Percentiles rank a stretch among this genome's conserved stretches.
These are phyloP conservation scores for Cerioporus squamosus DNA, from an alignment of 1,284 basidiomycete genomes.

Conservation along the genomic window DNA sequence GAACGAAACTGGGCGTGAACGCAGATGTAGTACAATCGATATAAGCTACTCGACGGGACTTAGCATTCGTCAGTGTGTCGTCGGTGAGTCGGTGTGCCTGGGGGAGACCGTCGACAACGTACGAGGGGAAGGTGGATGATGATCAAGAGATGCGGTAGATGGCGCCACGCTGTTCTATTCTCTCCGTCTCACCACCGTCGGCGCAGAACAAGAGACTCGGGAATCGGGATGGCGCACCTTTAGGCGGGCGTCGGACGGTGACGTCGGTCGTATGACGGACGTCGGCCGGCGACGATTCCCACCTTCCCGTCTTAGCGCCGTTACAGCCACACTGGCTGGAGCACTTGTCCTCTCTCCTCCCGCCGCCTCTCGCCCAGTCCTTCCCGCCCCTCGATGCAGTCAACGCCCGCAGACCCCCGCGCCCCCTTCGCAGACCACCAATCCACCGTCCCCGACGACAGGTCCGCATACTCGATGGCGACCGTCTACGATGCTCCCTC, in stretches of 20 bases:
- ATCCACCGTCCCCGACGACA: slow-evolving; percentile 38
- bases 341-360: not conserved
- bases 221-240: no score
- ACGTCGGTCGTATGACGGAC: not conserved
- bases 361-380: slow-evolving; percentile 1
- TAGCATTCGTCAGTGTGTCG: no score
- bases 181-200: no score
- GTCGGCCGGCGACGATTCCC: not conserved
- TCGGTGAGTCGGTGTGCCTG: no score
- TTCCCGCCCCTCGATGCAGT: not conserved
- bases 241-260: not conserved
- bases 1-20: no score
- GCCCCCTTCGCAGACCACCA: slow-evolving; percentile 22
- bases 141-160: no score
- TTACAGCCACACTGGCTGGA: not conserved
- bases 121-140: no score
- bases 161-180: no score
- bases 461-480: slow-evolving; percentile 68
- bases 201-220: no score
- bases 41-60: no score
- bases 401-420: slow-evolving; percentile 10
- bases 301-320: not conserved
- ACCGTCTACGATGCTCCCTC: slow-evolving; percentile 50
- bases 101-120: no score
- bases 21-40: no score